A percentile compares a stretch with the other conserved stretches of the same genome.
Evolutionary conservation across 331 rosid species (phyloP).

Genomic region (Rosa hybrid): DNA sequence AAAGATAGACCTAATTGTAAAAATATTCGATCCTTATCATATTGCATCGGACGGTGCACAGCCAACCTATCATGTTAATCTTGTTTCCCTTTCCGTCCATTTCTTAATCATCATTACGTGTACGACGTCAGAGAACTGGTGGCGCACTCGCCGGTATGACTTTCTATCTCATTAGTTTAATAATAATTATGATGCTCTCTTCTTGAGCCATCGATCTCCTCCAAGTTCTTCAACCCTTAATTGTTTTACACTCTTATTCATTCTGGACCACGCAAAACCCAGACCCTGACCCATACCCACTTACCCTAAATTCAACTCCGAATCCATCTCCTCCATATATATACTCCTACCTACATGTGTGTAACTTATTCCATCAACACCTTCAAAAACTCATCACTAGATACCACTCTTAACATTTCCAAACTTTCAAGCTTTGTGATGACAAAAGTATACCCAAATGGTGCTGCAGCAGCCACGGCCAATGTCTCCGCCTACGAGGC

Average conservation of each 20-base stretch:
- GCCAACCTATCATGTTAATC: not conserved
- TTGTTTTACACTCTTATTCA: not conserved
- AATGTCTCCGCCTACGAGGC: conserved; percentile 10
- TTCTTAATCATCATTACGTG: not conserved
- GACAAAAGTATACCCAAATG: conserved; percentile 72
- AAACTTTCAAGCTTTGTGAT: conserved; percentile 19
- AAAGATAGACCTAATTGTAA: conserved; percentile 4
- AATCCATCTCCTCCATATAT: not conserved
- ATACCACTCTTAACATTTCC: not conserved
- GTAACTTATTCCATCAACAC: not conserved
- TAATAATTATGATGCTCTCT: conserved; percentile 1
- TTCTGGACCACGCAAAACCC: conserved; percentile 14
- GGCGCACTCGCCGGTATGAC: conserved; percentile 23
- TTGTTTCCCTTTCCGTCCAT: not conserved
- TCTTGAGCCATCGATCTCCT: not conserved
- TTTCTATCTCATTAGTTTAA: not conserved
- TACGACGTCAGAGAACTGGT: not conserved
- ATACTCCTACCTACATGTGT: not conserved
- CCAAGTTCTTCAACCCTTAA: not conserved
- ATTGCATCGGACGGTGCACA: not conserved
- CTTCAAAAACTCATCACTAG: not conserved
- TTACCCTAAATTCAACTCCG: not conserved
- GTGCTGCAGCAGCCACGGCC: conserved; percentile 12
- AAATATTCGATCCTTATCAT: conserved; percentile 2
- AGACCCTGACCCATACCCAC: not conserved